Evolutionary conservation across 768 basidiomycete genomes (phyloP).

Genomic region (Amanita jacksonii): DNA sequence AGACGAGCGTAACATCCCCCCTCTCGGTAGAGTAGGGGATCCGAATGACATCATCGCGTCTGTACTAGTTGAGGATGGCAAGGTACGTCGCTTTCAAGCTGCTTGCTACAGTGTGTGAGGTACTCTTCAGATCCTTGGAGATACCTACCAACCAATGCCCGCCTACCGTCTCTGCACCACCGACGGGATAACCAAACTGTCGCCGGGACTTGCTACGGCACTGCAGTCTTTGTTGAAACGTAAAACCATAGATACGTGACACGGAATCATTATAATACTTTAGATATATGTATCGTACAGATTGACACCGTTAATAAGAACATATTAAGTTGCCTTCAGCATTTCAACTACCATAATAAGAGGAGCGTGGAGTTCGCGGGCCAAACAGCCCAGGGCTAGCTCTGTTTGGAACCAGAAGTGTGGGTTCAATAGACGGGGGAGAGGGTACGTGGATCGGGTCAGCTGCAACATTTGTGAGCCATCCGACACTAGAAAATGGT

Average conservation of each 20-base stretch:
- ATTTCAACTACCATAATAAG: slow-evolving; percentile 3
- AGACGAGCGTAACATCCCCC: slow-evolving; percentile 72
- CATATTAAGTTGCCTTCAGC: not conserved
- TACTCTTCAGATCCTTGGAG: slow-evolving; percentile 41
- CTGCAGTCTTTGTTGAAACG: slow-evolving; percentile 23
- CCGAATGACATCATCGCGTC: slow-evolving; percentile 78
- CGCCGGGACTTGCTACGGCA: slow-evolving; percentile 46
- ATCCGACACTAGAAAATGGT: slow-evolving; percentile 1
- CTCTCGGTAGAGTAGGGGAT: slow-evolving; percentile 67
- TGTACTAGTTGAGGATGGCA: slow-evolving; percentile 61
- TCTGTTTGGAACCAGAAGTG: slow-evolving; percentile 48
- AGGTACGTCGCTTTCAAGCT: slow-evolving; percentile 30
- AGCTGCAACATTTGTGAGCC: slow-evolving; percentile 30
- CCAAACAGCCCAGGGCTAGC: slow-evolving; percentile 68
- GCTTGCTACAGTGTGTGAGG: not conserved
- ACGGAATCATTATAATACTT: not conserved
- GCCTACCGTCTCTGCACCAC: slow-evolving; percentile 72
- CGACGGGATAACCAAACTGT: slow-evolving; percentile 62
- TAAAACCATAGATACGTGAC: not conserved
- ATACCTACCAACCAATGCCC: slow-evolving; percentile 80
- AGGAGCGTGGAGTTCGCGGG: slow-evolving; percentile 49
- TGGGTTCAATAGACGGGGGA: slow-evolving; percentile 50
- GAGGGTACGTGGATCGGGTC: slow-evolving; percentile 48
- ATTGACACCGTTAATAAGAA: slow-evolving; percentile 1
- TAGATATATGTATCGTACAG: not conserved